phyloP scores from a whole-genome alignment of 2,329 filamentous ascomycete genomes.

The Trichoderma gracile region DNA sequence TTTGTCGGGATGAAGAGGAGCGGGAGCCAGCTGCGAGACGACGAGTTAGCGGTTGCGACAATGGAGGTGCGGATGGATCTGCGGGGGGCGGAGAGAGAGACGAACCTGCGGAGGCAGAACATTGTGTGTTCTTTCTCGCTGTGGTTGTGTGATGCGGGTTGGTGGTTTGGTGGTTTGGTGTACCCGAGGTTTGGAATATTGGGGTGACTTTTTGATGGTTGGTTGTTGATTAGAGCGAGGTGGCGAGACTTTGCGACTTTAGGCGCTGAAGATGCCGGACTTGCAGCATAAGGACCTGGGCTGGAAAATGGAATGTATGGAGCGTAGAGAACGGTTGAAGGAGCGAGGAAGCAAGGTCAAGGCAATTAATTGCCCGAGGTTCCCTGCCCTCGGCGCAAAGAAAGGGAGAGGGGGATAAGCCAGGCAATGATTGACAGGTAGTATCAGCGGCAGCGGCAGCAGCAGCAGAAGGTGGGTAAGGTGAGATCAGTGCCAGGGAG shows the following conservation, averaged over 20 bases:
- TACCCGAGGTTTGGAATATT: background rate
- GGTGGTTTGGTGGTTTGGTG: background rate
- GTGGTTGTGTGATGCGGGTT: background rate
- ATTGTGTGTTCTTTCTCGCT: constrained; percentile 40
- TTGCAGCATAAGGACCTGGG: too few relatives aligned
- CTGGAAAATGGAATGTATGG: too few relatives aligned
- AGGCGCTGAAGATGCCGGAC: background rate
- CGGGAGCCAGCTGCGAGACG: constrained; percentile 68
- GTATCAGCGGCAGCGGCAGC: background rate
- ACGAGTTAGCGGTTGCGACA: background rate
- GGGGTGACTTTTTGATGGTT: background rate
- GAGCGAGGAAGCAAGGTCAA: background rate
- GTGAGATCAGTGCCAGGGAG: background rate
- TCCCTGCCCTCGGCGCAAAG: too few relatives aligned
- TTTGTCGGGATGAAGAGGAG: constrained; percentile 87
- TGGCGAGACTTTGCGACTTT: constrained; percentile 2
- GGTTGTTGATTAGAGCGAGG: background rate
- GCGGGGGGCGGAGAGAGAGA: background rate
- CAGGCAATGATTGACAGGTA: background rate
- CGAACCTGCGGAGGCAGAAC: constrained; percentile 64
- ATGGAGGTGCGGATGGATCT: too few relatives aligned
- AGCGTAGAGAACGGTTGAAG: background rate
- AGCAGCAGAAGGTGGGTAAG: background rate
- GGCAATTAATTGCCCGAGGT: background rate
- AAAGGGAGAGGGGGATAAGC: too few relatives aligned